Evolutionary conservation across 2,329 filamentous ascomycete genomes (phyloP).

Genomic region (Penicillium sp.): DNA sequence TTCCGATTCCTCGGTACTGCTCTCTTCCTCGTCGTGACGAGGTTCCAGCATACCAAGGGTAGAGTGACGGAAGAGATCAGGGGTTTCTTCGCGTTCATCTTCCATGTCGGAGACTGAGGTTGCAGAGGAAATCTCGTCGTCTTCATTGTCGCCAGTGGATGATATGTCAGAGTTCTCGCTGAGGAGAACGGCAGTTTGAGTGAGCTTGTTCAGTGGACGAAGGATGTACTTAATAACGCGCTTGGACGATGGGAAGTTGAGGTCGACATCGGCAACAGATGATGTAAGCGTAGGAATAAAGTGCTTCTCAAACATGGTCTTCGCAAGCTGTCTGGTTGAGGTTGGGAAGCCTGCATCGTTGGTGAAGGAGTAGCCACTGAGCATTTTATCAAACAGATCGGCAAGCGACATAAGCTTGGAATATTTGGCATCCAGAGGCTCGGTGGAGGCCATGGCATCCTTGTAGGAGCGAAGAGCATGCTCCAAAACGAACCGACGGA

Average conservation of each 20-base stretch:
- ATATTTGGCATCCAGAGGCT: slow-evolving; percentile 83
- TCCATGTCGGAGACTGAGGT: slow-evolving; percentile 88
- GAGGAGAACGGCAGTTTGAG: slow-evolving; percentile 80
- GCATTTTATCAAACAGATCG: slow-evolving; percentile 90
- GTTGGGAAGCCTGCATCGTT: slow-evolving; percentile 48
- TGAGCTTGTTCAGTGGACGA: slow-evolving; percentile 82
- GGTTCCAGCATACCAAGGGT: slow-evolving; percentile 93
- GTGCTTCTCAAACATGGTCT: slow-evolving; percentile 98
- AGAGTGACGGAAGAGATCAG: slow-evolving; percentile 95
- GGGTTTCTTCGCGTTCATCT: slow-evolving; percentile 88
- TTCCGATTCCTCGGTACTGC: slow-evolving; percentile 68
- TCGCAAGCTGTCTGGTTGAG: slow-evolving; percentile 81
- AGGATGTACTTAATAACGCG: slow-evolving; percentile 95
- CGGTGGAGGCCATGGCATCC: slow-evolving; percentile 76
- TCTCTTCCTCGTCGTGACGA: slow-evolving; percentile 76
- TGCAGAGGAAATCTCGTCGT: slow-evolving; percentile 84
- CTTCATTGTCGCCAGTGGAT: slow-evolving; percentile 68
- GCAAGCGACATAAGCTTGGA: slow-evolving; percentile 82
- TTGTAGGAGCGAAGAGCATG: slow-evolving; percentile 91
- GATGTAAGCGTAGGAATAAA: slow-evolving; percentile 85
- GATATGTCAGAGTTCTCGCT: slow-evolving; percentile 79
- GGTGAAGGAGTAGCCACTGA: slow-evolving; percentile 73
- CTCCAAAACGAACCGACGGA: slow-evolving; percentile 92
- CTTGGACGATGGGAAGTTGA: slow-evolving; percentile 92
- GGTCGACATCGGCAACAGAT: slow-evolving; percentile 91